Base-by-base conservation (phyloP, 2,329 filamentous ascomycete species). In the Sporothrix sp. region DNA sequence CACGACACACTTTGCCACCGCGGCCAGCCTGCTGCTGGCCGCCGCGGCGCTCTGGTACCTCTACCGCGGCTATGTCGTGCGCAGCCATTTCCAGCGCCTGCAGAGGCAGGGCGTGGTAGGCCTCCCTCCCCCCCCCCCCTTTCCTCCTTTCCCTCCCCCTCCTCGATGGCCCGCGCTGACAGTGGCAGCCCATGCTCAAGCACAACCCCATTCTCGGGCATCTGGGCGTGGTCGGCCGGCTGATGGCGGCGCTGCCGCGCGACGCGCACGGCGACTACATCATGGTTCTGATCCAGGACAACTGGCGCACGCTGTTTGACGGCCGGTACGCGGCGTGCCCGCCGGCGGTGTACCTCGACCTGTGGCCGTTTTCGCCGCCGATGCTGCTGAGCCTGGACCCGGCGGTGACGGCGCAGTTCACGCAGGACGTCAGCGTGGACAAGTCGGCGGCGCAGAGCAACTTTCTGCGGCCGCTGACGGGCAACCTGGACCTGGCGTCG, bases 401-500 rank as follows among this genome's bases (percentile, higher is more conserved):
- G 3, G 52, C 35, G 25, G 37, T 53, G 30, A 50, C 55, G 10
- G 47, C 46, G 11, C 51, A 57, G 50, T 53, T 53, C 44, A 52
- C 52, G 9, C 50, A 51, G 50, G 50, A 54, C 35, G 28, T 35
- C n/a, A 48, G 33, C 18, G 35, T 52, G 14, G 50, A 52, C 32
- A 54, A 52, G 50, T 36, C 54, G 4, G 33, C 35, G 5, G 30
- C 36, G 28, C 50, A 52, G 32, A 27, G n/a, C 10, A 8, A 25
- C 18, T 52, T 44, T 14, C 27, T 57, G 38, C 18, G 25, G 43
- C 54, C 59, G 13, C 58, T 66, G 39, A 60, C 64, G 0, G 60
- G 59, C 16, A 64, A 63, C 18, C 53, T 62, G 5, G 63, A 66
- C 38, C 52, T 69, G 1, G 58, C 69, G 16, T 60, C 61, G 33